These are phyloP conservation scores for Quercus phellos DNA, from an alignment of 331 rosid species.

Conservation along the genomic window DNA sequence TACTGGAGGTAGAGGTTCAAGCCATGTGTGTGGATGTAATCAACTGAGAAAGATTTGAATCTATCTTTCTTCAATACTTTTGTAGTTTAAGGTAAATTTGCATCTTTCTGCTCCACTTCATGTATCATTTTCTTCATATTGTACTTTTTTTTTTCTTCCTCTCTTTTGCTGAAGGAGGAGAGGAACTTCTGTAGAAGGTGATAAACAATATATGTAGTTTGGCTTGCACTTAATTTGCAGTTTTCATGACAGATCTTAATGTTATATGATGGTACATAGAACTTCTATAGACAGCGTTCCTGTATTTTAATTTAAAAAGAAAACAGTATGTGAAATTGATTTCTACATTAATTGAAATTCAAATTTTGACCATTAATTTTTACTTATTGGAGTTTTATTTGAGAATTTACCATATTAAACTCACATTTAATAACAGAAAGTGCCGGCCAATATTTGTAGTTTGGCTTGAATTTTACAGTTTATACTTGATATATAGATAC, in stretches of 20 bases:
- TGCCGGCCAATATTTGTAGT: too few species aligned
- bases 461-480: too few species aligned
- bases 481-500: too few species aligned
- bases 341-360: too few species aligned
- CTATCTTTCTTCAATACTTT: background rate
- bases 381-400: too few species aligned
- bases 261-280: background rate
- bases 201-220: background rate
- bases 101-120: slow-evolving; percentile 13
- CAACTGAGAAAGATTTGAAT: background rate
- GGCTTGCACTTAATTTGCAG: background rate
- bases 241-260: background rate
- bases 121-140: background rate
- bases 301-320: too few species aligned
- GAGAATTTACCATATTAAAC: too few species aligned
- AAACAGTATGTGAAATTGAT: too few species aligned
- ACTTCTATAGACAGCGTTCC: too few species aligned
- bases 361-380: too few species aligned
- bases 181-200: slow-evolving; percentile 1
- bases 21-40: background rate
- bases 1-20: background rate
- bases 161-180: background rate
- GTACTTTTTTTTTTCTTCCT: background rate
- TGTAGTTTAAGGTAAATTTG: slow-evolving; percentile 25
- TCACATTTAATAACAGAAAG: too few species aligned